phyloP scores from a whole-genome alignment of 2,329 filamentous ascomycete genomes.

The Chrysoporthe austroafricana region DNA sequence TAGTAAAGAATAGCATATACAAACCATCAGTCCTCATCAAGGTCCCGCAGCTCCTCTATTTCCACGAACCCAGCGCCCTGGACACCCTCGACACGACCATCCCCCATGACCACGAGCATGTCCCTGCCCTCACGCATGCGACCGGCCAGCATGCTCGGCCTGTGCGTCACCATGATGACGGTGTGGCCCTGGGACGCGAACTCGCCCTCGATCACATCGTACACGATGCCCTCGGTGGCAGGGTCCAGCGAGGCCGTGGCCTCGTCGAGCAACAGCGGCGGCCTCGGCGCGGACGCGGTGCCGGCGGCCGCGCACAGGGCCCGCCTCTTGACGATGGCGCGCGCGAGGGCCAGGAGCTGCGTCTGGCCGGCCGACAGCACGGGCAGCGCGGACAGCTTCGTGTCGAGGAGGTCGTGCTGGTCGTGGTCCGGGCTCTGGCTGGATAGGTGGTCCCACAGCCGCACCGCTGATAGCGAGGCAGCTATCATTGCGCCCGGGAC shows the following conservation, averaged over 20 bases:
- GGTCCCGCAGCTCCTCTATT: neutral
- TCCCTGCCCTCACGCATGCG: conserved; percentile 25
- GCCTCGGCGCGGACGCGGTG: conserved; percentile 7
- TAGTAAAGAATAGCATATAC: neutral
- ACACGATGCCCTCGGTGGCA: conserved; percentile 26
- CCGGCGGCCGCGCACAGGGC: conserved; percentile 20
- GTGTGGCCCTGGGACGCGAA: conserved; percentile 31
- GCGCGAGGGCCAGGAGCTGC: conserved; percentile 49
- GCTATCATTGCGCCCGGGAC: conserved; percentile 45
- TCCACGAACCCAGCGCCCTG: neutral
- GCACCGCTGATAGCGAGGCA: conserved; percentile 43
- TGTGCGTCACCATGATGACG: conserved; percentile 34
- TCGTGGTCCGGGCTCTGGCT: conserved; percentile 24
- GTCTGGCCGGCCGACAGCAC: conserved; percentile 42
- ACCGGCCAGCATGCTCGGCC: conserved; percentile 21
- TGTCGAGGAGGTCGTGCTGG: conserved; percentile 35
- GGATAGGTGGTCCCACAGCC: conserved; percentile 28
- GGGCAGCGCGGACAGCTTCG: conserved; percentile 31
- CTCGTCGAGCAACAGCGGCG: conserved; percentile 44
- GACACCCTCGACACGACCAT: conserved; percentile 27
- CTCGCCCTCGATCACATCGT: conserved; percentile 29
- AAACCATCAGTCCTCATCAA: neutral
- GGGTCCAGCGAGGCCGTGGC: conserved; percentile 36
- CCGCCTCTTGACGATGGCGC: conserved; percentile 43
- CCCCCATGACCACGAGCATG: conserved; percentile 29